Conservation (phyloP, 768 basidiomycete genomes). For the Tylopilus rubrobrunneus region DNA sequence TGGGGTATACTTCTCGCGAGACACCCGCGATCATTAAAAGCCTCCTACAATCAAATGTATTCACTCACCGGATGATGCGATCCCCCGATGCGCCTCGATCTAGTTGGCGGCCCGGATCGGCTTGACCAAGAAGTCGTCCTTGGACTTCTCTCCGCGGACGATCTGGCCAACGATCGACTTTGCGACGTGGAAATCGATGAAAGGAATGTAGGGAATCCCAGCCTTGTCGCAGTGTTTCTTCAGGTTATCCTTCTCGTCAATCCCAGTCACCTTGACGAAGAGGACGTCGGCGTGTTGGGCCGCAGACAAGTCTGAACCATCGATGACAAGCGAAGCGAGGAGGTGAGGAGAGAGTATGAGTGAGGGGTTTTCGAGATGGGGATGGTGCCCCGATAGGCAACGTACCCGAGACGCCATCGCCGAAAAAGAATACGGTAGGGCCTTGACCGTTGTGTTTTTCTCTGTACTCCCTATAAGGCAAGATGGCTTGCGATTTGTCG, state of each 20-base stretch:
- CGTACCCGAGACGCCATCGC: conserved; percentile 93
- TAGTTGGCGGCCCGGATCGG: background rate
- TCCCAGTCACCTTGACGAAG: conserved; percentile 83
- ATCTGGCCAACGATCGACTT: conserved; percentile 59
- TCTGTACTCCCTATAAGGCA: conserved; percentile 68
- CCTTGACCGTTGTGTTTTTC: conserved; percentile 14
- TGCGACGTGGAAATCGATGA: conserved; percentile 66
- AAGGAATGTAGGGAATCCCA: conserved; percentile 75
- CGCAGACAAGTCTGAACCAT: conserved; percentile 74
- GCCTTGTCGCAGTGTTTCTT: conserved; percentile 77
- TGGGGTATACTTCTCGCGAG: background rate
- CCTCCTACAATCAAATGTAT: background rate
- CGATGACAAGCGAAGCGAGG: background rate
- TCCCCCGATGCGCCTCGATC: background rate
- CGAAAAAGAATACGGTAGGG: conserved; percentile 93
- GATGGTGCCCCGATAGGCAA: conserved; percentile 3
- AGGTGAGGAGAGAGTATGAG: background rate
- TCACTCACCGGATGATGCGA: background rate
- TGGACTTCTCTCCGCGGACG: conserved; percentile 56
- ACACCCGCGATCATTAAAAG: background rate
- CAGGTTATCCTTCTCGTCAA: conserved; percentile 77
- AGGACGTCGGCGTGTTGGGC: conserved; percentile 89
- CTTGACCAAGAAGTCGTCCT: conserved; percentile 20
- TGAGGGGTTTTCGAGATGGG: background rate
- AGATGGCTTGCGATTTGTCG: conserved; percentile 93